Evolutionary conservation across 495 filamentous ascomycete species (phyloP).

Genomic region (Penicillium desertorum): DNA sequence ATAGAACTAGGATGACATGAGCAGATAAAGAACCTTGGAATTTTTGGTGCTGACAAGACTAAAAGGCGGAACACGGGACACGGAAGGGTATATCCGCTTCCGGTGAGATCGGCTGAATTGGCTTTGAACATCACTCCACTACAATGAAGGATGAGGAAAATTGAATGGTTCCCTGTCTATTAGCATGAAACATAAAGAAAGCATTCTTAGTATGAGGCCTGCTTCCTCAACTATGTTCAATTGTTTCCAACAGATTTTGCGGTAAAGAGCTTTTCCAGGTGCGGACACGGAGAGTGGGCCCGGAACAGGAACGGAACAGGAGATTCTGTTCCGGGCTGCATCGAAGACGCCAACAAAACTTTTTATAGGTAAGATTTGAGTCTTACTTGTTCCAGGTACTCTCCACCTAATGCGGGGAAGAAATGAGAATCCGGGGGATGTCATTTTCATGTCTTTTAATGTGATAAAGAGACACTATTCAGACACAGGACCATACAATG

Average conservation of each 20-base stretch:
- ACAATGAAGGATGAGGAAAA: not conserved
- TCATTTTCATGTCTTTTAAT: not conserved
- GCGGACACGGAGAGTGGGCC: not conserved
- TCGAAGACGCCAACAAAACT: not conserved
- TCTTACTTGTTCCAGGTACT: not conserved
- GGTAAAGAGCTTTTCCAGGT: not conserved
- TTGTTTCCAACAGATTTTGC: not conserved
- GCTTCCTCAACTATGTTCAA: not conserved
- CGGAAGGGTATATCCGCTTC: not conserved
- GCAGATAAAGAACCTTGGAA: too few species aligned
- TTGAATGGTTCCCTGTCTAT: not conserved
- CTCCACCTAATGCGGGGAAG: constrained; percentile 5
- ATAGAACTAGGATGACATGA: too few species aligned
- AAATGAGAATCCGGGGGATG: not conserved
- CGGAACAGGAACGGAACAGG: constrained; percentile 1
- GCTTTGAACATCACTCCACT: not conserved
- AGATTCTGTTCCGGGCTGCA: not conserved
- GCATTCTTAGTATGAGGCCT: not conserved
- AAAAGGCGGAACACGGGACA: not conserved
- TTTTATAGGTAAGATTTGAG: constrained; percentile 2
- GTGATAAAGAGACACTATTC: not conserved
- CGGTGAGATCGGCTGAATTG: not conserved
- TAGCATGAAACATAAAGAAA: not conserved
- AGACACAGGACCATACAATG: not conserved
- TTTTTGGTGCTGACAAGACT: too few species aligned